Percentiles rank a stretch among this genome's conserved stretches.
Conservation (phyloP, 2,329 filamentous ascomycete genomes). For the Hymenoscyphus linearis region DNA sequence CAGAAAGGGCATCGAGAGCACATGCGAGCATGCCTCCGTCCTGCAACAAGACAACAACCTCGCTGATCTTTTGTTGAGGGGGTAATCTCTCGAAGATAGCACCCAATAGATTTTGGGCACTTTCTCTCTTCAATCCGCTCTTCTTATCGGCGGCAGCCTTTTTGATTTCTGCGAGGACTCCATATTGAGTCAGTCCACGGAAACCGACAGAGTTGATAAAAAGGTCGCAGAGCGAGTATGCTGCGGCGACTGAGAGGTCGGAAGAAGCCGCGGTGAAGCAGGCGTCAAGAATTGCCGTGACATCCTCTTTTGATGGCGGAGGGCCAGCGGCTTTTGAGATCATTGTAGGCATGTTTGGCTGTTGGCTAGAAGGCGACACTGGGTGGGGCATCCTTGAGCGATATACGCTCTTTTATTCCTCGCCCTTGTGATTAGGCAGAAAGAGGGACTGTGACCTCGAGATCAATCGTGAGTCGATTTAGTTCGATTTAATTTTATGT, state of each 20-base stretch:
- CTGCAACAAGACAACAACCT: slow-evolving; percentile 77
- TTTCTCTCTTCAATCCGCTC: slow-evolving; percentile 76
- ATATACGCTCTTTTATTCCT: slow-evolving; percentile 14
- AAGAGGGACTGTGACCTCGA: slow-evolving; percentile 10
- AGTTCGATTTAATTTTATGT: too few relatives aligned
- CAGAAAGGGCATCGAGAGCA: slow-evolving; percentile 79
- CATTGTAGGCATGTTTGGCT: slow-evolving; percentile 37
- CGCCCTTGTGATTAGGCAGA: slow-evolving; percentile 8
- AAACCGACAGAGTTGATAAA: slow-evolving; percentile 61
- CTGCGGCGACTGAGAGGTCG: slow-evolving; percentile 53
- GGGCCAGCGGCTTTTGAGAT: slow-evolving; percentile 40
- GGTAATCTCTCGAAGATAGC: slow-evolving; percentile 91
- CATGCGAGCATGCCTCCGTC: slow-evolving; percentile 67
- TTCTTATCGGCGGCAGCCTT: slow-evolving; percentile 93
- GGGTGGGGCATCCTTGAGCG: slow-evolving; percentile 43
- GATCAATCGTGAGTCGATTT: slow-evolving; percentile 3
- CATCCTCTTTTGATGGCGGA: slow-evolving; percentile 57
- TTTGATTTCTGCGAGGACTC: slow-evolving; percentile 56
- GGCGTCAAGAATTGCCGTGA: slow-evolving; percentile 58
- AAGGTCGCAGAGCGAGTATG: slow-evolving; percentile 59
- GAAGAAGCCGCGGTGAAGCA: slow-evolving; percentile 57
- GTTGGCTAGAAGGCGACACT: slow-evolving; percentile 33
- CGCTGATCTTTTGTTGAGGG: slow-evolving; percentile 67
- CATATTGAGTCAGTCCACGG: slow-evolving; percentile 56
- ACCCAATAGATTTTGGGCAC: slow-evolving; percentile 89